Evolutionary conservation across 148 eudicot genomes (phyloP).

Genomic region (Rhododendron ferrugineum): DNA sequence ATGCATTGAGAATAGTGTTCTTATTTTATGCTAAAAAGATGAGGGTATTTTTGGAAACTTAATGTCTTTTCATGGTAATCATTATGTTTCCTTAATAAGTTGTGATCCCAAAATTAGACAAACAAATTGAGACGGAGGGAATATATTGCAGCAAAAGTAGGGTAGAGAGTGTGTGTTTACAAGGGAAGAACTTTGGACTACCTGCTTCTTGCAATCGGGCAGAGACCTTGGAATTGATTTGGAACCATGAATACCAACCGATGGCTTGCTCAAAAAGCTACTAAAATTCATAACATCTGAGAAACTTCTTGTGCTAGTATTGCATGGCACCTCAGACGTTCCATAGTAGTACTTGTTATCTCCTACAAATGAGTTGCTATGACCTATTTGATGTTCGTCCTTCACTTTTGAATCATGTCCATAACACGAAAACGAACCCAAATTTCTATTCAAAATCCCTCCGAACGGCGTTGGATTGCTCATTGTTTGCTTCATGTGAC

Average conservation of each 20-base stretch:
- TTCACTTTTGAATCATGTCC: constrained; percentile 13
- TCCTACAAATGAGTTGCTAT: not conserved
- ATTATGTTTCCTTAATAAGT: no score
- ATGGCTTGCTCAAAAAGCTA: constrained; percentile 12
- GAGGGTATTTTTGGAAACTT: no score
- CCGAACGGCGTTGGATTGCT: not conserved
- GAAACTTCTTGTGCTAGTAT: constrained; percentile 11
- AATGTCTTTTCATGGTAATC: no score
- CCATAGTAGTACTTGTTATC: constrained; percentile 14
- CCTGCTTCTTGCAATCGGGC: constrained; percentile 20
- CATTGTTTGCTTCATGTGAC: not conserved
- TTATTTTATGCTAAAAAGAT: no score
- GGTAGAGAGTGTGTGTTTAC: constrained; percentile 7
- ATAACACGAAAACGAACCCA: not conserved
- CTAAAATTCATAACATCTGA: constrained; percentile 8
- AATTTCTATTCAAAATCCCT: not conserved
- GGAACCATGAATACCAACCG: constrained; percentile 1
- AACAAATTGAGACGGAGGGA: no score
- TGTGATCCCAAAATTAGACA: no score
- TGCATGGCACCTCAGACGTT: constrained; percentile 6
- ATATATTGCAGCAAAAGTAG: no score
- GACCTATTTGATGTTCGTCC: constrained; percentile 19
- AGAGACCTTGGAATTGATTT: constrained; percentile 11
- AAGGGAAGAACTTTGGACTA: constrained; percentile 3
- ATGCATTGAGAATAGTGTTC: no score